Percentiles rank a stretch among this genome's conserved stretches.
These are phyloP conservation scores for Pichia gijzeniarum DNA, from an alignment of 805 yeast genomes.

Conservation along the genomic window DNA sequence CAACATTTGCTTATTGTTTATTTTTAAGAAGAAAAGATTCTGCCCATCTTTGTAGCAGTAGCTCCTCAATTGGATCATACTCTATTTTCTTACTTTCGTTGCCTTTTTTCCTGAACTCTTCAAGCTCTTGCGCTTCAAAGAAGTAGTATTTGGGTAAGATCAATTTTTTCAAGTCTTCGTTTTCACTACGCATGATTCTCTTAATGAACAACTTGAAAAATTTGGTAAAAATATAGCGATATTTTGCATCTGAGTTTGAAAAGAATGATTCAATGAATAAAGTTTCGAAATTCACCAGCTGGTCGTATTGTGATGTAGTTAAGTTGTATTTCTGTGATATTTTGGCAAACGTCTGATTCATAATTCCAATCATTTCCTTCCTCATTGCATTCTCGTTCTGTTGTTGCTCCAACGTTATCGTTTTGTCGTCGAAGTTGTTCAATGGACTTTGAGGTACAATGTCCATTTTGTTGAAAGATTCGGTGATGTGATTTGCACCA, in stretches of 20 bases:
- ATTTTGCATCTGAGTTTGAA: slow-evolving; percentile 23
- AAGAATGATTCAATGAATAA: slow-evolving; percentile 27
- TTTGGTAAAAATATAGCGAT: slow-evolving; percentile 25
- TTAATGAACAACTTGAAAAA: slow-evolving; percentile 28
- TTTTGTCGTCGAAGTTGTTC: background rate
- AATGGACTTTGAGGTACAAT: slow-evolving; percentile 21
- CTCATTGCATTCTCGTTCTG: slow-evolving; percentile 15
- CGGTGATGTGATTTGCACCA: slow-evolving; percentile 1
- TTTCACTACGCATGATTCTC: slow-evolving; percentile 28
- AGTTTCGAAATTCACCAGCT: slow-evolving; percentile 34
- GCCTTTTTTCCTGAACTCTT: slow-evolving; percentile 5
- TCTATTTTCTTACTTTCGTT: slow-evolving; percentile 2
- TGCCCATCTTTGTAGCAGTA: slow-evolving; percentile 45
- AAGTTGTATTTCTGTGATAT: slow-evolving; percentile 44
- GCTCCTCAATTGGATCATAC: slow-evolving; percentile 36
- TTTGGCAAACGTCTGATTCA: slow-evolving; percentile 38
- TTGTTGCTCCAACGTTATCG: slow-evolving; percentile 5
- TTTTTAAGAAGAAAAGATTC: slow-evolving; percentile 28
- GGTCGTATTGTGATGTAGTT: slow-evolving; percentile 48
- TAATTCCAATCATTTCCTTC: slow-evolving; percentile 30
- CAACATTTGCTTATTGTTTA: slow-evolving; percentile 1
- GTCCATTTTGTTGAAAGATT: slow-evolving; percentile 6
- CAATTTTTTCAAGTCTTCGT: slow-evolving; percentile 10
- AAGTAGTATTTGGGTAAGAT: slow-evolving; percentile 21
- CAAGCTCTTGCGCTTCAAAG: slow-evolving; percentile 20